Base-by-base conservation (phyloP, 2,329 filamentous ascomycete species). In the Paecilomyces fulvus region DNA sequence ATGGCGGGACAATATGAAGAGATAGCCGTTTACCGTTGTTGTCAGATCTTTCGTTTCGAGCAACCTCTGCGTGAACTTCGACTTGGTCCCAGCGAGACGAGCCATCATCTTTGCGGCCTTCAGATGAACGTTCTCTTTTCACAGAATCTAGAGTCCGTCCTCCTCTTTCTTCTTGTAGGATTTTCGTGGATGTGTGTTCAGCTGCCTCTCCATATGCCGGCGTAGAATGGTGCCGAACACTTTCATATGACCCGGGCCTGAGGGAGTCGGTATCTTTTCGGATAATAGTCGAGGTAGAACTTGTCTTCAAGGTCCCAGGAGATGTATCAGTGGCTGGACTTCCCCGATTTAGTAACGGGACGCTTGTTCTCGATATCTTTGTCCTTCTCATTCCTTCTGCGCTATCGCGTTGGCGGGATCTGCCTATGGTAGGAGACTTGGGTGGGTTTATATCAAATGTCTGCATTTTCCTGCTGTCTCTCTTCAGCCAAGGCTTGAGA, bases 1-100 rank as follows among this genome's bases (percentile, higher is more conserved):
- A 70, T 8, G 73, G 72, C 52, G 69, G 65, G 14, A 71, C 58
- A 14, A 70, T 61, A 54, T 62, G 64, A 52, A 71, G 58, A 3
- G 69, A 73, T 9, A 56, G 60, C 9, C 60, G 23, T 55, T 53
- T 55, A 43, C 53, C 48, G 60, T 58, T 12, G 9, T 49, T 20
- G n/a, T 23, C 49, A 30, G 46, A 10, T 25, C 20, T 11, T 12
- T 54, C 55, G 20, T 23, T 49, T 49, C 12, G 10, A 28, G 48
- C 10, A 28, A n/a, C 48, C 17, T 25, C 48, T 25, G 10, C 21
- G 8, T 49, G 20, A 8, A 20, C 8, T 23, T 49, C 25, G 48
- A 49, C 10, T 6, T 20, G 48, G 20, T 28, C 11, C 21, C 8
- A 43, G 6, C 20, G 14, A 17, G 37, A 17, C 9, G 37, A 17